Base-by-base conservation (phyloP, 1,284 basidiomycete genomes). In the Ceratorhiza oryzae-sativae region DNA sequence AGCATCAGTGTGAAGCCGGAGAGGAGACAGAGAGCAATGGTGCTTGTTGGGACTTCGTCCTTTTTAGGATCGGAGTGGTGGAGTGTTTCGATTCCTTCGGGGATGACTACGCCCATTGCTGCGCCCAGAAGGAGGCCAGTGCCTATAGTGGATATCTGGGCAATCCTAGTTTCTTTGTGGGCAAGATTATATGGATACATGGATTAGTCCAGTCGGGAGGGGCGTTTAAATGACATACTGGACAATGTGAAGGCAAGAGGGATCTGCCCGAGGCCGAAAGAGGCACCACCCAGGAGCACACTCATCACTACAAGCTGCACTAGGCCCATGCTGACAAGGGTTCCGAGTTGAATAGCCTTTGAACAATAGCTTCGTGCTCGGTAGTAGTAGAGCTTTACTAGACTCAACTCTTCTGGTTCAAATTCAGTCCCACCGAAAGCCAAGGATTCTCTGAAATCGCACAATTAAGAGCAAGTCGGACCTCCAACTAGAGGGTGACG, bases 41-140 rank as follows among this genome's bases (percentile, higher is more conserved):
- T 82, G 30, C 84, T 82, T 1, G 84, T 84, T 0, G 87, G 85
- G 39, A 85, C 77, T 51, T 81, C 80, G 51, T 82, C 79, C 15
- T 45, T 56, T 13, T 42, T 53, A 48, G 53, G 34, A 32, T 53
- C 25, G 36, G 56, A 20, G 5, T 75, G 77, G 75, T 79, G 81
- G 12, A 83, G 73, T 1, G 82, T 80, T 48, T 79, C 77, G 0
- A 83, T 80, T 18, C 82, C 83, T 73, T 97, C 95, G 23, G 95
- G 95, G 71, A 97, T 91, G 77, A 97, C 93, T 34, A 97, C 88
- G 10, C 93, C 93, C 75, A 97, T 81, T 0, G 94, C 94, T 5
- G 94, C 91, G 15, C 95, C 95, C 27, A 97, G 85, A 27, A 97
- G 84, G 20, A 97, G 81, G n/a, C 95, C 95, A 34, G 90, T 91